A percentile compares a stretch with the other conserved stretches of the same genome.
Evolutionary conservation across 306 rosid species (phyloP).

Genomic region (Myrica gale): DNA sequence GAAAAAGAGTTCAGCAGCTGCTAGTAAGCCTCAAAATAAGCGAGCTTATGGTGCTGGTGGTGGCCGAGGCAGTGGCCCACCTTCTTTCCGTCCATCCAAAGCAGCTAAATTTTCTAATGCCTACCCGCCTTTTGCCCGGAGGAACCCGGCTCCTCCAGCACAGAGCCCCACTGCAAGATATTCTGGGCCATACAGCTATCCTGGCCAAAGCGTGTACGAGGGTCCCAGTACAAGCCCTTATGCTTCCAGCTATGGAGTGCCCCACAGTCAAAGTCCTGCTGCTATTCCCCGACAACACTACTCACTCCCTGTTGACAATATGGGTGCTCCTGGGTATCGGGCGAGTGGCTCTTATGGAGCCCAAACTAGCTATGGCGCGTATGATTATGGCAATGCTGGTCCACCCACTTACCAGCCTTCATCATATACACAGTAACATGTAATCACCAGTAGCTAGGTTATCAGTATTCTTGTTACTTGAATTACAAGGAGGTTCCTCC

Average conservation of each 20-base stretch:
- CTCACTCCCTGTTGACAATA: constrained; percentile 52
- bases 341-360: constrained; percentile 48
- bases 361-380: constrained; percentile 51
- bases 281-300: constrained; percentile 60
- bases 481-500: neutral
- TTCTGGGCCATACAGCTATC: constrained; percentile 51
- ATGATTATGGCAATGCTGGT: constrained; percentile 51
- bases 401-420: constrained; percentile 58
- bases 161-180: constrained; percentile 62
- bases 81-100: constrained; percentile 61
- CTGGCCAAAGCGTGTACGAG: constrained; percentile 49
- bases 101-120: constrained; percentile 45
- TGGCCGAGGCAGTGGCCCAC: constrained; percentile 38
- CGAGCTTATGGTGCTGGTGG: constrained; percentile 38
- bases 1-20: constrained; percentile 49
- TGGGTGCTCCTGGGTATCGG: constrained; percentile 41
- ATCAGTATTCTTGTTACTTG: neutral
- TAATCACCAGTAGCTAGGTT: constrained; percentile 28
- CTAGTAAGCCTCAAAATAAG: constrained; percentile 51
- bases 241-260: constrained; percentile 47
- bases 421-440: constrained; percentile 36
- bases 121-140: constrained; percentile 48
- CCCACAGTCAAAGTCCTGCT: constrained; percentile 59
- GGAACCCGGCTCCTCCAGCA: constrained; percentile 54
- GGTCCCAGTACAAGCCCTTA: constrained; percentile 48